A percentile compares a stretch with the other conserved stretches of the same genome.
phyloP scores from a whole-genome alignment of 768 basidiomycete genomes.

The Pleurotus citrinopileatus region DNA sequence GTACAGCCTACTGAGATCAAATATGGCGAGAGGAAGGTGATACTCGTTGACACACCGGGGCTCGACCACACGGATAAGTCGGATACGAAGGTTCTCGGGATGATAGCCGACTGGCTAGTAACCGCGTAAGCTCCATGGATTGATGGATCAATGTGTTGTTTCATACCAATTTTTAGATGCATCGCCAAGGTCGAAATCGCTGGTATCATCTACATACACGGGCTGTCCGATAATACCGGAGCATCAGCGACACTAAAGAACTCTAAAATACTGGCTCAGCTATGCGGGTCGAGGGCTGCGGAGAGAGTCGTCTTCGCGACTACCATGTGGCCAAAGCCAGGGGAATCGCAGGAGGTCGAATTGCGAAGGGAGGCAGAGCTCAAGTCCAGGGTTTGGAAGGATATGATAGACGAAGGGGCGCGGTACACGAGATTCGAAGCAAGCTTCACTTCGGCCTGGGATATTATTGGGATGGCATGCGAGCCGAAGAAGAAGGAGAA shows the following conservation, averaged over 20 bases:
- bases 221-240: constrained; percentile 49
- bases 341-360: constrained; percentile 24
- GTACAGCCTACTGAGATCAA: constrained; percentile 42
- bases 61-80: constrained; percentile 52
- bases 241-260: constrained; percentile 42
- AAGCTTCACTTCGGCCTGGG: constrained; percentile 29
- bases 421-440: constrained; percentile 38
- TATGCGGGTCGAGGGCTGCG: constrained; percentile 43
- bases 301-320: constrained; percentile 47
- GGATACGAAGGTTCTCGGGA: constrained; percentile 45
- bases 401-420: constrained; percentile 48
- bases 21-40: constrained; percentile 38
- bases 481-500: background rate
- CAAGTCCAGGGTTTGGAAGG: constrained; percentile 47
- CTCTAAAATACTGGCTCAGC: constrained; percentile 43
- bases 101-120: constrained; percentile 42
- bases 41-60: constrained; percentile 57
- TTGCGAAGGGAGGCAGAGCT: constrained; percentile 45
- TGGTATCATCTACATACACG: constrained; percentile 49
- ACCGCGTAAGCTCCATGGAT: constrained; percentile 13
- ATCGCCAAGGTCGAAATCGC: constrained; percentile 23
- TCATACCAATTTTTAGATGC: constrained; percentile 15
- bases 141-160: background rate
- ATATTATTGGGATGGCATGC: constrained; percentile 20
- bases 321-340: constrained; percentile 45